Evolutionary conservation across 1,284 basidiomycete genomes (phyloP).

Genomic region (Boletus sp.): DNA sequence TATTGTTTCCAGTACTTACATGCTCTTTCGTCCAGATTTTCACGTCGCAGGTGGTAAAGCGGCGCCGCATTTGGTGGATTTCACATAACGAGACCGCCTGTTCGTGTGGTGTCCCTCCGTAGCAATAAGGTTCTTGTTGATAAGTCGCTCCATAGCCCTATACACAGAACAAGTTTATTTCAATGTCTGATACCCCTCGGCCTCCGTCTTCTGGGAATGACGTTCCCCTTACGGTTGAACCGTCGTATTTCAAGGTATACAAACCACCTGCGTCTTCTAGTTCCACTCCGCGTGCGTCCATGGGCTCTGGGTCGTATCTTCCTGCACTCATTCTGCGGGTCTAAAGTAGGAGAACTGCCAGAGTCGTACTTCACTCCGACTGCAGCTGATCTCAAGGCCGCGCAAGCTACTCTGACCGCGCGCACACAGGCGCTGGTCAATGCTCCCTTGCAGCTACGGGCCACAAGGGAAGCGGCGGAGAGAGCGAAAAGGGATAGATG

Average conservation of each 20-base stretch:
- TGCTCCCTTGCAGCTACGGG: slow-evolving; percentile 72
- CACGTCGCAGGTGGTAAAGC: background rate
- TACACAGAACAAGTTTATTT: slow-evolving; percentile 11
- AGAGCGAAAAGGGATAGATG: slow-evolving; percentile 64
- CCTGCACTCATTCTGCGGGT: slow-evolving; percentile 6
- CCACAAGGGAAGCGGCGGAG: slow-evolving; percentile 64
- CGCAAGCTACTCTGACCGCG: slow-evolving; percentile 62
- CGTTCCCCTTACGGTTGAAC: background rate
- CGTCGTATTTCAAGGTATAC: slow-evolving; percentile 46
- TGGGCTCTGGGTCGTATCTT: slow-evolving; percentile 8
- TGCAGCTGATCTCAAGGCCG: slow-evolving; percentile 67
- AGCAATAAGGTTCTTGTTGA: slow-evolving; percentile 18
- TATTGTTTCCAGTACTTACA: slow-evolving; percentile 13
- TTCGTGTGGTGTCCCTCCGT: slow-evolving; percentile 16
- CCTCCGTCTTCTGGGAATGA: slow-evolving; percentile 1
- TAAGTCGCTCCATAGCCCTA: slow-evolving; percentile 14
- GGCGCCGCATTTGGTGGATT: slow-evolving; percentile 3
- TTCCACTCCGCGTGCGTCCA: slow-evolving; percentile 24
- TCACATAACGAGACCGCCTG: slow-evolving; percentile 4
- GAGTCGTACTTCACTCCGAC: slow-evolving; percentile 78
- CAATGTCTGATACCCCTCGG: slow-evolving; percentile 30
- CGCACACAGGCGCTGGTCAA: slow-evolving; percentile 68
- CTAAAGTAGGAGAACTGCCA: slow-evolving; percentile 46
- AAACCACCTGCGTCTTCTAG: slow-evolving; percentile 36
- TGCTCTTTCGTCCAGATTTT: slow-evolving; percentile 1